Evolutionary conservation across 805 yeast genomes (phyloP).

Genomic region (Ogataea sp.): DNA sequence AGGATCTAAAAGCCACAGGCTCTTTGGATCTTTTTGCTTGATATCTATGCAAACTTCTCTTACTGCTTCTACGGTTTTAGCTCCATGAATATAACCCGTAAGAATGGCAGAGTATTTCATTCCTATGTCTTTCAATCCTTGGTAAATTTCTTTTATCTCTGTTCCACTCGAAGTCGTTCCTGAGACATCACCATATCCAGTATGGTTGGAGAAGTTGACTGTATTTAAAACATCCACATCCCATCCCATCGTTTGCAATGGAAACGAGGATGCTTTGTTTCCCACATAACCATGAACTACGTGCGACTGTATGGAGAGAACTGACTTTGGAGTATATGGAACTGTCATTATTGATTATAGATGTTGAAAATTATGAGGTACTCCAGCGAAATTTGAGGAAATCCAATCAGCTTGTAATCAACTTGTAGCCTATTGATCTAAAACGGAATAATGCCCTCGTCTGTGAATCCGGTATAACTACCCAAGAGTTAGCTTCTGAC

Average conservation of each 20-base stretch:
- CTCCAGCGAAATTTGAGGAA: too few species aligned
- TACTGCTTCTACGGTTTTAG: slow-evolving; percentile 35
- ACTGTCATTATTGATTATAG: background rate
- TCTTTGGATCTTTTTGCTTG: slow-evolving; percentile 25
- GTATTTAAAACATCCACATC: slow-evolving; percentile 61
- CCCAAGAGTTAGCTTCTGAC: too few species aligned
- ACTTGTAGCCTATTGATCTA: too few species aligned
- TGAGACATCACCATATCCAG: slow-evolving; percentile 53
- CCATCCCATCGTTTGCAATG: slow-evolving; percentile 59
- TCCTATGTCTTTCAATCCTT: slow-evolving; percentile 27
- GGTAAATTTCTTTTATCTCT: slow-evolving; percentile 29
- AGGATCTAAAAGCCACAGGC: slow-evolving; percentile 62
- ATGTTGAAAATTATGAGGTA: too few species aligned
- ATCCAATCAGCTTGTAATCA: too few species aligned
- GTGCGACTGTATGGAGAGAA: slow-evolving; percentile 24
- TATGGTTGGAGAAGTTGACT: slow-evolving; percentile 61
- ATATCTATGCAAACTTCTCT: slow-evolving; percentile 26
- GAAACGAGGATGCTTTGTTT: slow-evolving; percentile 57
- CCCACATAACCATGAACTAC: slow-evolving; percentile 73
- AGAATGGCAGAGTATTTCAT: slow-evolving; percentile 45
- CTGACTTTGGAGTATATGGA: background rate
- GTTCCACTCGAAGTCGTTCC: slow-evolving; percentile 39
- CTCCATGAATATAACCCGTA: slow-evolving; percentile 65
- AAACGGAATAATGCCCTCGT: too few species aligned
- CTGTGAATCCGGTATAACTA: too few species aligned